Conservation (phyloP, 192 early-diverging fungal genomes). For the Backusella mclennaniae region DNA sequence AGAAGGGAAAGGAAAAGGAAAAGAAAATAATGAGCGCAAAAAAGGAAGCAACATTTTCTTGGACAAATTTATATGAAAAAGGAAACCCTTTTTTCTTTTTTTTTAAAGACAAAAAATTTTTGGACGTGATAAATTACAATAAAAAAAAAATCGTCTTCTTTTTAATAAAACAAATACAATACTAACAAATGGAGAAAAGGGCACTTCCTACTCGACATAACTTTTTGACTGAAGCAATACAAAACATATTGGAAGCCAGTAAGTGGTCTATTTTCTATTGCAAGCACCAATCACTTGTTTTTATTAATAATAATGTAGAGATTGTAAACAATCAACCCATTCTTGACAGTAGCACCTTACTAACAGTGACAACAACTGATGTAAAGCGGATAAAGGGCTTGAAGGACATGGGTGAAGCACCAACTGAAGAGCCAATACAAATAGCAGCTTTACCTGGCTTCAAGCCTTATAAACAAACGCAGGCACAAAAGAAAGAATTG, state of each 20-base stretch:
- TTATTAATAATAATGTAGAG: background rate
- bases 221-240: constrained; percentile 20
- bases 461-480: background rate
- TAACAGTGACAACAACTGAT: background rate
- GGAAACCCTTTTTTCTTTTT: background rate
- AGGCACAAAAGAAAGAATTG: background rate
- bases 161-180: background rate
- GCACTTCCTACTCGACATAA: constrained; percentile 16
- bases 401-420: background rate
- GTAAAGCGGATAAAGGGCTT: background rate
- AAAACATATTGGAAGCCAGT: constrained; percentile 15
- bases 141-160: background rate
- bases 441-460: background rate
- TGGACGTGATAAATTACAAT: background rate
- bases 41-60: background rate
- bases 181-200: constrained; percentile 7
- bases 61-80: background rate
- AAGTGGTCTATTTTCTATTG: background rate
- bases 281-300: background rate
- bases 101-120: background rate
- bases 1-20: background rate
- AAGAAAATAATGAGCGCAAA: background rate
- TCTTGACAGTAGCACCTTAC: background rate
- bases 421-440: background rate
- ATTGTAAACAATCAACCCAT: constrained; percentile 2